Evolutionary conservation across 192 early-diverging fungal genomes (phyloP).

Genomic region (Coemansia sp.): DNA sequence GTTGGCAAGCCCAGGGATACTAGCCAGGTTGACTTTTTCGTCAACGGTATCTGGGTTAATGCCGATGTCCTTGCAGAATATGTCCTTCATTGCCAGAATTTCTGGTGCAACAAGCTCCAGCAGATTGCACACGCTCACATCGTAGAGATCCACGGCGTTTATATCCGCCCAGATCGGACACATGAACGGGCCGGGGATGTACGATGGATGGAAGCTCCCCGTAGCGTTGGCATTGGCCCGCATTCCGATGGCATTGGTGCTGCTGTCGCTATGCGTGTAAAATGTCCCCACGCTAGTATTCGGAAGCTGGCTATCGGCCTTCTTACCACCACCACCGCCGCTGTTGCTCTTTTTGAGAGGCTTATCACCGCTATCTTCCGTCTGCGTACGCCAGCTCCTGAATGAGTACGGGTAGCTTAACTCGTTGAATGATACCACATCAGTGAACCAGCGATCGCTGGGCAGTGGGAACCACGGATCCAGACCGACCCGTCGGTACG

Average conservation of each 20-base stretch:
- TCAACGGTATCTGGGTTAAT: slow-evolving; percentile 39
- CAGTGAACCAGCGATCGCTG: slow-evolving; percentile 18
- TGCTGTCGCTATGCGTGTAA: slow-evolving; percentile 31
- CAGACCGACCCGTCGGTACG: slow-evolving; percentile 46
- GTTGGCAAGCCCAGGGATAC: slow-evolving; percentile 39
- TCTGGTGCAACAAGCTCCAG: slow-evolving; percentile 48
- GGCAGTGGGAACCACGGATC: slow-evolving; percentile 49
- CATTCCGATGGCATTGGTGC: slow-evolving; percentile 15
- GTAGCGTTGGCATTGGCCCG: slow-evolving; percentile 41
- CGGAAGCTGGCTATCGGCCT: slow-evolving; percentile 1
- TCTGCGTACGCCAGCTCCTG: slow-evolving; percentile 33
- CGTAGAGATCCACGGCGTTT: slow-evolving; percentile 48
- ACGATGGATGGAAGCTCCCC: slow-evolving; percentile 44
- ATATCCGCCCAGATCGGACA: slow-evolving; percentile 56
- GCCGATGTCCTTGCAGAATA: slow-evolving; percentile 48
- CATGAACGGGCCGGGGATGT: slow-evolving; percentile 44
- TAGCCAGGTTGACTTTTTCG: slow-evolving; percentile 39
- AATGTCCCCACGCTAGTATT: neutral
- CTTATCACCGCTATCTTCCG: neutral
- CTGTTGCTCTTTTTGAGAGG: neutral
- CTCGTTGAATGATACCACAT: slow-evolving; percentile 14
- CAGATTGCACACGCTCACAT: slow-evolving; percentile 46
- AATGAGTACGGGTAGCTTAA: slow-evolving; percentile 43
- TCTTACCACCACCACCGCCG: neutral
- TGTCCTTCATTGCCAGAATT: slow-evolving; percentile 49